Base-by-base conservation (phyloP, 441 rosid species). In the Gossypium schwendimanii region DNA sequence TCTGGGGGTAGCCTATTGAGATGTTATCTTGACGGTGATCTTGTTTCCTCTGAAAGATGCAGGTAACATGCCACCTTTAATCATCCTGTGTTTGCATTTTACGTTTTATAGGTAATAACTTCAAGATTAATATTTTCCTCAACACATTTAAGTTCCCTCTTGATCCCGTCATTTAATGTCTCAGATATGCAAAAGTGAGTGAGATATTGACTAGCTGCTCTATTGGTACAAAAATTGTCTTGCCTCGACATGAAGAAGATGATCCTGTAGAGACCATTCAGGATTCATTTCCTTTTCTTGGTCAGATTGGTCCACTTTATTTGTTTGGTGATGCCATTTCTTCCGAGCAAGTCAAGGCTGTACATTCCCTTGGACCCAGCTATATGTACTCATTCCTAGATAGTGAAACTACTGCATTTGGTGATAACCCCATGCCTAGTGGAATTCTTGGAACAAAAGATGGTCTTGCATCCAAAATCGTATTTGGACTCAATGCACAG, bases 401-500 rank as follows among this genome's bases (percentile, higher is more conserved):
- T 79, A 88, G 86, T 79, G 97, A 93, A 77, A 81, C 85, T 74
- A 81, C 88, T 54, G 80, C 89, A 69, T 76, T 78, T 78, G 81
- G 82, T 84, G 89, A 86, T 74, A 86, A 74, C 76, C 88, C 87
- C 69, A 63, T 89, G 78, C 88, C 89, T 59, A 87, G 93, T 87
- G 97, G 93, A 65, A 80, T 93, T 84, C 90, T 93, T 81, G 98
- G 93, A 84, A 87, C 87, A 77, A 95, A 90, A 84, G 98, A 95
- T 75, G 98, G 98, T 73, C 96, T 96, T 79, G 91, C 97, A 73
- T 89, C 96, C 71, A 96, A 93, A 84, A 86, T 96, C 72, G 76
- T 93, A 57, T 88, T 91, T 87, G 99, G 98, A 81, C 86, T 96
- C 70, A 93, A 91, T 88, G 98, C 97, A 23, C 99, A 96, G 98